Percentiles rank a stretch among this genome's conserved stretches.
Conservation (phyloP, 2,329 filamentous ascomycete species). For the Colletotrichum salicis region DNA sequence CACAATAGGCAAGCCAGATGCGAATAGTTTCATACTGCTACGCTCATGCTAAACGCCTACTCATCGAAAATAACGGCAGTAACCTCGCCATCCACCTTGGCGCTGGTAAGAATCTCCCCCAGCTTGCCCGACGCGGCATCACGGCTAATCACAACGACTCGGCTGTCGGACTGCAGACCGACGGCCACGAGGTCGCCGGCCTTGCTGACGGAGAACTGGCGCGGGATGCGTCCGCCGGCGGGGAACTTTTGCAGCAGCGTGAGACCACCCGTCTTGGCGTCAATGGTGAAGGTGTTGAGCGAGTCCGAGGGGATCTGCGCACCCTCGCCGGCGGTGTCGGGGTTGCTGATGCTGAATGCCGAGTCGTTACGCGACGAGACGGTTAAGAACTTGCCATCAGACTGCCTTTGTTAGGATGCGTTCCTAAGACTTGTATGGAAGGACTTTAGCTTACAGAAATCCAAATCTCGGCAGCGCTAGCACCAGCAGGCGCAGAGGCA, state of each 20-base stretch:
- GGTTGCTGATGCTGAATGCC: conserved; percentile 60
- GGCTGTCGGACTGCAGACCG: conserved; percentile 69
- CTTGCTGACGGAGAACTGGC: conserved; percentile 75
- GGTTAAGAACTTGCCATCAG: conserved; percentile 70
- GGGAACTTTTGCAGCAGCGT: conserved; percentile 67
- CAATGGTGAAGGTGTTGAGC: conserved; percentile 70
- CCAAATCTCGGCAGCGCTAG: conserved; percentile 65
- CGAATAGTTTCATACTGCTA: neutral
- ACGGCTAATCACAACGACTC: conserved; percentile 70
- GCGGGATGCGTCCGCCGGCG: conserved; percentile 72
- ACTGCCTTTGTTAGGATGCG: conserved; percentile 48
- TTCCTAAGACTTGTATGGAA: neutral
- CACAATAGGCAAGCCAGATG: too few species aligned
- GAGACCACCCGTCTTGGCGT: conserved; percentile 64
- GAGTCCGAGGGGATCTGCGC: conserved; percentile 66
- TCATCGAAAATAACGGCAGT: conserved; percentile 62
- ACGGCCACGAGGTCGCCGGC: conserved; percentile 73
- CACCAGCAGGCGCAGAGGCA: conserved; percentile 50
- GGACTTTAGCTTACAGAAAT: conserved; percentile 63
- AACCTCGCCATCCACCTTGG: conserved; percentile 55
- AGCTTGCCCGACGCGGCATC: conserved; percentile 69
- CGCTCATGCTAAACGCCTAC: conserved; percentile 35
- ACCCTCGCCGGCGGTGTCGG: conserved; percentile 52
- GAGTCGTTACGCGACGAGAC: conserved; percentile 75
- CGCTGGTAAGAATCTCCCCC: conserved; percentile 54